Base-by-base conservation (phyloP, 2,329 filamentous ascomycete species). In the Rachicladosporium sp. region DNA sequence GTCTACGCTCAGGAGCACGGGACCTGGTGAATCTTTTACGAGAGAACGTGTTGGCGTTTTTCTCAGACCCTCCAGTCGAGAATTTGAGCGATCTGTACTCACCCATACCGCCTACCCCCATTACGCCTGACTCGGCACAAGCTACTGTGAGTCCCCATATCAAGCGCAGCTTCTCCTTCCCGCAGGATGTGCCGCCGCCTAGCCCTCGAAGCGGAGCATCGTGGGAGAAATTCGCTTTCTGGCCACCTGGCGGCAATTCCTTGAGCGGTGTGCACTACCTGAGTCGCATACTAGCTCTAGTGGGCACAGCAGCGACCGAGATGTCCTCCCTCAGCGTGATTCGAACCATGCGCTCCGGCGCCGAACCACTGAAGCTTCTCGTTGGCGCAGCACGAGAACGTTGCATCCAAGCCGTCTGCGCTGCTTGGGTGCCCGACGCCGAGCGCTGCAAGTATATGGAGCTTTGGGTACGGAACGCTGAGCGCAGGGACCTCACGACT, bases 201-300 rank as follows among this genome's bases (percentile, higher is more conserved):
- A 84, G 86, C 0, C 83, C 62, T 3, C 59, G 73, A 50, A 75
- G 74, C 34, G 89, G 88, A 4, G 86, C 94, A 51, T 67, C 80
- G 0, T 96, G 87, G 86, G 91, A 96, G 82, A 89, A 64, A 77
- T 91, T 64, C 59, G 89, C 88, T 0, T 98, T 96, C 61, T 96
- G 89, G 88, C 88, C 89, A 3, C 91, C 89, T 0, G 81, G 83
- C 64, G 83, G 87, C 2, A 96, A 95, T 55, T 88, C 88, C 0
- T 67, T 96, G 19, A 93, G 87, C 43, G 89, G 84, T n/a, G 84
- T 89, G 2, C 77, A 93, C 58, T 95, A 93, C 54, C 71, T 98
- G 4, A 78, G 82, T 37, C 86, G 82, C 57, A 80, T 91, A 57
- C 68, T 96, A 15, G 70, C 78, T 1, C 68, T 95, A 3, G 76